Conservation (phyloP, 116 monocot species). For the Trichopus zeylanicus region DNA sequence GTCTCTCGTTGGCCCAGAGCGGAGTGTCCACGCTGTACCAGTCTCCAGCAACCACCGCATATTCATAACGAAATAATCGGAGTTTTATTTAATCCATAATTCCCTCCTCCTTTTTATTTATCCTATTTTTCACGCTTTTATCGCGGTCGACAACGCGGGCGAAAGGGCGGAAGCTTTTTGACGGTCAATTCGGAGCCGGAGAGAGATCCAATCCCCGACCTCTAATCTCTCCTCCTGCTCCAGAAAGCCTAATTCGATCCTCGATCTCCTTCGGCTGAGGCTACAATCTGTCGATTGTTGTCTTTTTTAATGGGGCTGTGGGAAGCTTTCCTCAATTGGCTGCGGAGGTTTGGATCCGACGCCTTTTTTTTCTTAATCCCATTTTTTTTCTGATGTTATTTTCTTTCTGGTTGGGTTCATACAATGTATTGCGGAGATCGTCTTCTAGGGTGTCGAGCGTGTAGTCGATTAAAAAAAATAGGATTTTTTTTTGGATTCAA, state of each 20-base stretch:
- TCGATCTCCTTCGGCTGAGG: background rate
- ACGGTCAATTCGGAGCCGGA: background rate
- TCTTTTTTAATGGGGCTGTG: constrained; percentile 62
- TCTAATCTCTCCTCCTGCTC: background rate
- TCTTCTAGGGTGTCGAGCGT: background rate
- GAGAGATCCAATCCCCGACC: background rate
- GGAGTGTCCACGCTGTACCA: no score
- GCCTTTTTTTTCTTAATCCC: background rate
- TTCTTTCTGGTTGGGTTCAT: background rate
- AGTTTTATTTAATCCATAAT: no score
- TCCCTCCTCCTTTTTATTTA: no score
- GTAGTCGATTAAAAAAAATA: background rate
- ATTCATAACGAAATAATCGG: no score
- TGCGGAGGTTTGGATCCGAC: constrained; percentile 53
- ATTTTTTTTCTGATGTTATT: background rate
- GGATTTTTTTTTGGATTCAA: background rate
- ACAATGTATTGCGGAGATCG: background rate
- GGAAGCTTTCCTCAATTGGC: constrained; percentile 94
- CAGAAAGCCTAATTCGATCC: background rate
- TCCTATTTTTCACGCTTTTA: no score
- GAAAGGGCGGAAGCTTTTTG: background rate
- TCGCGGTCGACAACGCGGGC: background rate
- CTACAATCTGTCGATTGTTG: background rate
- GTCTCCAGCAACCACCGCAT: no score
- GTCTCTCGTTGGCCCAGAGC: no score